phyloP scores from a whole-genome alignment of 352 stramenopile genomes.

The Globisporangium lucens region DNA sequence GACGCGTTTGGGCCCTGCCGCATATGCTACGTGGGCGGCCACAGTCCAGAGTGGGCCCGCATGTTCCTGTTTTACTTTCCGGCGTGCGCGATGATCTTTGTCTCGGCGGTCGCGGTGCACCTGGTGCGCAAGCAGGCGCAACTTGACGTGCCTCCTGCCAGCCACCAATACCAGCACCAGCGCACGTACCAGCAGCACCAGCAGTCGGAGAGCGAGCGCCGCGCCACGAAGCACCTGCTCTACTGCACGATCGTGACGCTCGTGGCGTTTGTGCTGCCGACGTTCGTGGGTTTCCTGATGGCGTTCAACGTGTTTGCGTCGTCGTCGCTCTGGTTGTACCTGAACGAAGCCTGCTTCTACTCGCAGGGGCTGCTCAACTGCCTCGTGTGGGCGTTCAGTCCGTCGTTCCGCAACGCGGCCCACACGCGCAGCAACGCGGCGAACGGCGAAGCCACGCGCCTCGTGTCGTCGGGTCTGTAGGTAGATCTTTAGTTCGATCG shows the following conservation, averaged over 20 bases:
- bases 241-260: conserved; percentile 45
- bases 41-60: conserved; percentile 55
- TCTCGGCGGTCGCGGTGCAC: conserved; percentile 35
- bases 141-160: background rate
- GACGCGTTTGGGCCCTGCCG: conserved; percentile 55
- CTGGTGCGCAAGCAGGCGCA: conserved; percentile 20
- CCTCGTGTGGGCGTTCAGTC: conserved; percentile 60
- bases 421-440: conserved; percentile 22
- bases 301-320: conserved; percentile 38
- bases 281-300: conserved; percentile 31
- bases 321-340: conserved; percentile 41
- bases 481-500: background rate
- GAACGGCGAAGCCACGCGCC: conserved; percentile 6
- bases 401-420: conserved; percentile 40
- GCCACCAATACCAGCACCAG: background rate
- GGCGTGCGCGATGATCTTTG: conserved; percentile 31
- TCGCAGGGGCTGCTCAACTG: conserved; percentile 55
- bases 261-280: conserved; percentile 39
- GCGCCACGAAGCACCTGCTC: conserved; percentile 43
- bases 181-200: background rate
- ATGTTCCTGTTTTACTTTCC: conserved; percentile 61
- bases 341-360: conserved; percentile 66
- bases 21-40: conserved; percentile 38
- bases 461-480: background rate
- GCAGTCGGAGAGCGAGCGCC: conserved; percentile 35